These are phyloP conservation scores for Trichoderma sp. DNA, from an alignment of 2,329 filamentous ascomycete species.

Conservation along the genomic window DNA sequence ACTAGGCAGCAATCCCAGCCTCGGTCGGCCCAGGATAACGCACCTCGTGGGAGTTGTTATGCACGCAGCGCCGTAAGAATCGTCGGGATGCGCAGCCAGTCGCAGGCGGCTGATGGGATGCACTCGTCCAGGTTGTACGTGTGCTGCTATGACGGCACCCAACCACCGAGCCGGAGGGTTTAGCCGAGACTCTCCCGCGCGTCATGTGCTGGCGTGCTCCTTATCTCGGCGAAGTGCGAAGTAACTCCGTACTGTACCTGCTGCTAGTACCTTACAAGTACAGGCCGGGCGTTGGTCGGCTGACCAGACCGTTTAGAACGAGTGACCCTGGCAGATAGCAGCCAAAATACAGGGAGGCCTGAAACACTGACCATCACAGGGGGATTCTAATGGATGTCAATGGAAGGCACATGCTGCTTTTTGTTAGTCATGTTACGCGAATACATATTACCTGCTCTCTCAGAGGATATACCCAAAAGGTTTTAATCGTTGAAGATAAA, in stretches of 20 bases:
- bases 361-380: background rate
- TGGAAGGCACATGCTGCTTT: background rate
- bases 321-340: background rate
- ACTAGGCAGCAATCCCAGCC: constrained; percentile 13
- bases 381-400: background rate
- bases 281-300: background rate
- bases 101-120: constrained; percentile 20
- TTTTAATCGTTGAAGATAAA: background rate
- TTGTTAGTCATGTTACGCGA: background rate
- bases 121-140: constrained; percentile 15
- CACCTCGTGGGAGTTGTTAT: background rate
- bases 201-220: constrained; percentile 17
- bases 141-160: constrained; percentile 23
- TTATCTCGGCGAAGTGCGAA: background rate
- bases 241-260: background rate
- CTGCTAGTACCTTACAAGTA: background rate
- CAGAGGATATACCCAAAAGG: background rate
- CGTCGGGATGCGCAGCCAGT: constrained; percentile 21
- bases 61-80: background rate
- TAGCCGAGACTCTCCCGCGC: constrained; percentile 21
- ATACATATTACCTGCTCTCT: background rate
- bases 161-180: background rate
- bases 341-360: background rate
- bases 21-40: background rate
- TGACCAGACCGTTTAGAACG: constrained; percentile 1